Evolutionary conservation across 1,139 yeast genomes (phyloP).

Genomic region (Pichia inconspicua): DNA sequence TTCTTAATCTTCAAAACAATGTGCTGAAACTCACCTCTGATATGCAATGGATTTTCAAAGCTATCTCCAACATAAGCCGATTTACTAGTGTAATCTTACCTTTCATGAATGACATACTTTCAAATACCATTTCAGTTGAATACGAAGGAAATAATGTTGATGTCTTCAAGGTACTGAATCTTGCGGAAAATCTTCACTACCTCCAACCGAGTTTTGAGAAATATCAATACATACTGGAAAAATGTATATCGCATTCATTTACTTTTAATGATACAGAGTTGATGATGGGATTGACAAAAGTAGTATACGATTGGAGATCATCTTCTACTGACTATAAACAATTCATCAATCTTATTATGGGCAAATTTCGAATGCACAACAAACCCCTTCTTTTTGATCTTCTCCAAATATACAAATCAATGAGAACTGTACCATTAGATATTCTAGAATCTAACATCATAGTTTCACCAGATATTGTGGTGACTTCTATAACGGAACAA

Average conservation of each 20-base stretch:
- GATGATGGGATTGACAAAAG: constrained; percentile 1
- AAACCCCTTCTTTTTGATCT: not conserved
- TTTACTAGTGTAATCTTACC: not conserved
- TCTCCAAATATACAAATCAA: not conserved
- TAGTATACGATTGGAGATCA: constrained; percentile 4
- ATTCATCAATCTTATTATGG: not conserved
- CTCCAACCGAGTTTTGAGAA: constrained; percentile 3
- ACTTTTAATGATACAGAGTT: not conserved
- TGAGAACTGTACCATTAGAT: constrained; percentile 13
- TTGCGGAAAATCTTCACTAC: not conserved
- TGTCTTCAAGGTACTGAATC: not conserved
- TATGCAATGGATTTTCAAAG: constrained; percentile 8
- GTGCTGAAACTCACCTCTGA: not conserved
- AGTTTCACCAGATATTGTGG: constrained; percentile 35
- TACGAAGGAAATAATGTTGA: not conserved
- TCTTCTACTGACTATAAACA: not conserved
- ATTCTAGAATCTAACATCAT: constrained; percentile 27
- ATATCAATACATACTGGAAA: not conserved
- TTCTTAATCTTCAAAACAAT: not conserved
- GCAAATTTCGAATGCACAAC: not conserved
- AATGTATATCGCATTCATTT: not conserved
- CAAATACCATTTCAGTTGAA: not conserved
- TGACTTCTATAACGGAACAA: constrained; percentile 31
- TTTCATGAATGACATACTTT: not conserved
- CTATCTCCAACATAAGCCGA: not conserved